Percentiles rank a stretch among this genome's conserved stretches.
phyloP scores from a whole-genome alignment of 2,329 filamentous ascomycete genomes.

The Huntiella abstrusa region DNA sequence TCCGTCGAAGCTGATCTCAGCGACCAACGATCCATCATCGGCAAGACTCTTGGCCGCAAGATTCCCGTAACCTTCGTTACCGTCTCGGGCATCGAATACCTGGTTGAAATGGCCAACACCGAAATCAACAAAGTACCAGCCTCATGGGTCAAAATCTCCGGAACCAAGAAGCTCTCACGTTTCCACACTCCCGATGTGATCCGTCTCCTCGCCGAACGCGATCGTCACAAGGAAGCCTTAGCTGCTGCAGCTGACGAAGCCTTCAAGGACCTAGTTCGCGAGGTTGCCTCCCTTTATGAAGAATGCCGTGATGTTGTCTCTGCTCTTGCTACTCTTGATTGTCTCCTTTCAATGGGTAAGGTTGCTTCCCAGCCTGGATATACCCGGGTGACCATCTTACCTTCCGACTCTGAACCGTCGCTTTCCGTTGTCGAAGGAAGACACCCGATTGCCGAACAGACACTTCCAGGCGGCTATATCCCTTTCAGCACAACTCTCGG shows the following conservation, averaged over 20 bases:
- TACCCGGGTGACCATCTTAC: constrained; percentile 49
- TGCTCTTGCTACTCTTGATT: constrained; percentile 72
- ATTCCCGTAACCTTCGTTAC: constrained; percentile 58
- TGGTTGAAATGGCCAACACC: constrained; percentile 75
- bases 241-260: constrained; percentile 79
- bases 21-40: constrained; percentile 52
- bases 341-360: constrained; percentile 66
- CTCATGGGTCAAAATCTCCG: constrained; percentile 86
- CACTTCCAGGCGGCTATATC: constrained; percentile 71
- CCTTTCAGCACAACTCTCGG: constrained; percentile 62
- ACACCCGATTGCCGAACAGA: constrained; percentile 90
- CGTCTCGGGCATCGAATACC: constrained; percentile 78
- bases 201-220: constrained; percentile 63
- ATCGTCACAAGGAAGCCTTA: constrained; percentile 86
- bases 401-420: constrained; percentile 42
- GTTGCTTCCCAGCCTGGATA: constrained; percentile 80
- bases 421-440: constrained; percentile 59
- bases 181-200: constrained; percentile 91
- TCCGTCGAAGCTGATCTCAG: constrained; percentile 78
- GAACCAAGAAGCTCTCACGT: constrained; percentile 77
- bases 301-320: constrained; percentile 75
- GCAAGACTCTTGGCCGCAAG: constrained; percentile 51
- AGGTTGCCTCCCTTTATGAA: constrained; percentile 73
- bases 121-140: constrained; percentile 77
- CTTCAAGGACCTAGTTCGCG: constrained; percentile 50